Conservation (phyloP, 176 grass and related monocot species). For the Ensete ventricosum region DNA sequence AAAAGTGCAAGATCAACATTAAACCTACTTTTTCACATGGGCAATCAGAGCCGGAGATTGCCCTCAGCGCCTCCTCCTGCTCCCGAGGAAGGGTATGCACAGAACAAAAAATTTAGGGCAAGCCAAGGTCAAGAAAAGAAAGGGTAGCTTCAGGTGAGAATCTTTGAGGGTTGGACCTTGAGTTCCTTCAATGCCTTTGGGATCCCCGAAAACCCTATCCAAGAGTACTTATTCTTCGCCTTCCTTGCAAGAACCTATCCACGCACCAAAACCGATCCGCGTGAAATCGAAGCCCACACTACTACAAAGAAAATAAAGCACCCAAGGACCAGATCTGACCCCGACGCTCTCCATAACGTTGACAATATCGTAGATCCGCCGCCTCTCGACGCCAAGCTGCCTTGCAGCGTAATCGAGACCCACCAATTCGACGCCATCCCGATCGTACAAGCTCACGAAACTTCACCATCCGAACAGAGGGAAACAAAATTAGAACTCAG, state of each 20-base stretch:
- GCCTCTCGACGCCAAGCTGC: conserved; percentile 79
- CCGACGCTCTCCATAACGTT: conserved; percentile 93
- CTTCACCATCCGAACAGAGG: conserved; percentile 22
- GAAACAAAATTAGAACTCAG: not conserved
- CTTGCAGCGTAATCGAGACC: conserved; percentile 69
- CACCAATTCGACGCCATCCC: conserved; percentile 54
- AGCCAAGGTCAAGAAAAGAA: not conserved
- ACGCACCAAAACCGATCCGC: not conserved
- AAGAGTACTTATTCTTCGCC: conserved; percentile 72
- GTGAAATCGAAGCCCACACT: not conserved
- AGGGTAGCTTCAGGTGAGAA: no score
- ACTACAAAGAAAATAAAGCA: not conserved
- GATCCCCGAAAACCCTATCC: conserved; percentile 81
- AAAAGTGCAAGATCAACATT: conserved; percentile 1
- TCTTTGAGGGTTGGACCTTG: conserved; percentile 31
- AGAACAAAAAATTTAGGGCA: not conserved
- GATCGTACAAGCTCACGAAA: conserved; percentile 73
- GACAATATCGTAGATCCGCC: conserved; percentile 99
- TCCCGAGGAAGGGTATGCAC: not conserved
- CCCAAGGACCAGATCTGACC: conserved; percentile 33
- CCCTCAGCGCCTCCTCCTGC: conserved; percentile 48
- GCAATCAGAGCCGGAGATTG: conserved; percentile 29
- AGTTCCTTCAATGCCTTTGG: conserved; percentile 59
- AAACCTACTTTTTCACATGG: conserved; percentile 35
- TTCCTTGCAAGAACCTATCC: conserved; percentile 74